These are phyloP conservation scores for Lathyrus oleraceus DNA, from an alignment of 306 rosid species.

Conservation along the genomic window DNA sequence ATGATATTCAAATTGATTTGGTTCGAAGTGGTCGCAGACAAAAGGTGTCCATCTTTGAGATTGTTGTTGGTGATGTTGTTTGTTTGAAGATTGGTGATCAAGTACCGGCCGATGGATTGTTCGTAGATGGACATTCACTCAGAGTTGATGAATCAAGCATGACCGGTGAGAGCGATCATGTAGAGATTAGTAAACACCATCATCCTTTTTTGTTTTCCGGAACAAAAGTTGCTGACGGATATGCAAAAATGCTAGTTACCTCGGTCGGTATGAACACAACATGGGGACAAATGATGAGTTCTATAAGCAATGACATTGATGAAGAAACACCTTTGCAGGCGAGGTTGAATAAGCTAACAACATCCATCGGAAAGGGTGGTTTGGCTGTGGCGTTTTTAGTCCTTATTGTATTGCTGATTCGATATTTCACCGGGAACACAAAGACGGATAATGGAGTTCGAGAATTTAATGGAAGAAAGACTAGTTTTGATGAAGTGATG, in stretches of 20 bases:
- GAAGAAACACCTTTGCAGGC: constrained; percentile 39
- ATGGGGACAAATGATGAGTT: constrained; percentile 51
- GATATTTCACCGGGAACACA: constrained; percentile 47
- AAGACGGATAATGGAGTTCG: constrained; percentile 22
- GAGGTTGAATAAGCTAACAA: constrained; percentile 38
- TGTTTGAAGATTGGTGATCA: constrained; percentile 46
- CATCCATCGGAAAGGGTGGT: constrained; percentile 42
- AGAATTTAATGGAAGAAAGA: constrained; percentile 35
- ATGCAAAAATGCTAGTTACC: constrained; percentile 42
- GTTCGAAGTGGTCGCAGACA: constrained; percentile 24
- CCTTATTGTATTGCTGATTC: constrained; percentile 35
- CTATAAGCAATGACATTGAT: constrained; percentile 28
- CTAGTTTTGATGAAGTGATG: constrained; percentile 36
- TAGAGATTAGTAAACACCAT: constrained; percentile 7
- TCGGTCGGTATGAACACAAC: constrained; percentile 48
- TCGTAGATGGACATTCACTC: constrained; percentile 39
- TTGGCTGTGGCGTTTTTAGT: constrained; percentile 40
- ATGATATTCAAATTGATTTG: constrained; percentile 36
- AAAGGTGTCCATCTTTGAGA: constrained; percentile 28
- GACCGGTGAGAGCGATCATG: constrained; percentile 44
- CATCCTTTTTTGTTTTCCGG: constrained; percentile 42
- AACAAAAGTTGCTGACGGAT: constrained; percentile 42
- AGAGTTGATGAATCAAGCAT: constrained; percentile 44
- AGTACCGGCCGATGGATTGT: constrained; percentile 42
- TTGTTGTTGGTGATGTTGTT: constrained; percentile 41